phyloP scores from a whole-genome alignment of 352 stramenopile species.

The Peronosclerospora sorghi region DNA sequence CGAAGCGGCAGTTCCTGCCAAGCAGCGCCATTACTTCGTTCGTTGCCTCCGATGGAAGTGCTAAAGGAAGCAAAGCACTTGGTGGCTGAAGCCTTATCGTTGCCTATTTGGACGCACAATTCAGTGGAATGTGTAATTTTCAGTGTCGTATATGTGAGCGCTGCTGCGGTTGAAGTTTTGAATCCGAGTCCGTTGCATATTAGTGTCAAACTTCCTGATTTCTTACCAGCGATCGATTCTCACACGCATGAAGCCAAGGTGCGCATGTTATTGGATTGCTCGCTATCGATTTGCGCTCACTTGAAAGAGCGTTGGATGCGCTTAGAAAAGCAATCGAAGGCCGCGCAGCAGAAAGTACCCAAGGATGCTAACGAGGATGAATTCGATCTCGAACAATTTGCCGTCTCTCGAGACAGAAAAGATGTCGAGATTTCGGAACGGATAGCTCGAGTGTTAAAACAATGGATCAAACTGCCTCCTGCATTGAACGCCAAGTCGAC shows the following conservation, averaged over 20 bases:
- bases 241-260: conserved; percentile 30
- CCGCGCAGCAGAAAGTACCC: conserved; percentile 13
- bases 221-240: conserved; percentile 35
- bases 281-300: conserved; percentile 34
- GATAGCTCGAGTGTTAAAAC: conserved; percentile 40
- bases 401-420: conserved; percentile 33
- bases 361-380: conserved; percentile 8
- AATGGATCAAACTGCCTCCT: conserved; percentile 37
- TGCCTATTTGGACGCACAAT: conserved; percentile 55
- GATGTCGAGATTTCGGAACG: conserved; percentile 43
- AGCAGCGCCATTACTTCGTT: conserved; percentile 10
- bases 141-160: conserved; percentile 57
- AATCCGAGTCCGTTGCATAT: conserved; percentile 1
- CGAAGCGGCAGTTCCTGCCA: conserved; percentile 5
- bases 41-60: conserved; percentile 29
- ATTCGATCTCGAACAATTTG: conserved; percentile 55
- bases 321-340: conserved; percentile 39
- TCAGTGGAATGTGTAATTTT: conserved; percentile 56
- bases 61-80: conserved; percentile 63
- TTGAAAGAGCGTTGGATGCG: conserved; percentile 59
- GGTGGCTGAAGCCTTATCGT: conserved; percentile 34
- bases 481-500: conserved; percentile 6
- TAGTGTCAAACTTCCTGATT: conserved; percentile 21
- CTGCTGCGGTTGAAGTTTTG: conserved; percentile 34
- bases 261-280: conserved; percentile 45